These are phyloP conservation scores for Helichrysum umbraculigerum DNA, from an alignment of 129 eudicot genomes.

Conservation along the genomic window DNA sequence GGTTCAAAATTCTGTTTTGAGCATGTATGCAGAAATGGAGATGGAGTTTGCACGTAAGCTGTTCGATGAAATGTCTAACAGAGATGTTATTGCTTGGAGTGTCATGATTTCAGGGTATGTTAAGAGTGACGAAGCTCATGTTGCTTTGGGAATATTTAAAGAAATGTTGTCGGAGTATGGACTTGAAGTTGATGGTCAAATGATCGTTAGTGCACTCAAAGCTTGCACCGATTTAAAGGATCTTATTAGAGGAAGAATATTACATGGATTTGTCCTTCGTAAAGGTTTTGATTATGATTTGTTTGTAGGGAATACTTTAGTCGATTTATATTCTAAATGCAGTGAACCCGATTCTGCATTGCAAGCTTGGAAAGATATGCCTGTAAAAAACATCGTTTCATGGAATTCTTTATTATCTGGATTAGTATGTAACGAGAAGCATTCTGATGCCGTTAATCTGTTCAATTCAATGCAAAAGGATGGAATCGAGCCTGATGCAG, in stretches of 20 bases:
- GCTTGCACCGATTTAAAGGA: constrained; percentile 55
- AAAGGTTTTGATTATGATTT: constrained; percentile 62
- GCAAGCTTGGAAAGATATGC: constrained; percentile 53
- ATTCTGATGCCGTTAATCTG: constrained; percentile 55
- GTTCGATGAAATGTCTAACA: constrained; percentile 76
- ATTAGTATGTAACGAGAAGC: constrained; percentile 50
- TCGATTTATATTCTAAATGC: constrained; percentile 79
- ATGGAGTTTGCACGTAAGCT: constrained; percentile 56
- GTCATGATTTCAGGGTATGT: constrained; percentile 72
- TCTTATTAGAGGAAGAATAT: constrained; percentile 34
- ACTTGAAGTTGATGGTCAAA: constrained; percentile 62
- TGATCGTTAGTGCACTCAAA: constrained; percentile 56
- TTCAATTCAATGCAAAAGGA: constrained; percentile 45
- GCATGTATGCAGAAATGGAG: constrained; percentile 43
- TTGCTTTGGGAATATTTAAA: constrained; percentile 47
- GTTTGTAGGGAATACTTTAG: constrained; percentile 63
- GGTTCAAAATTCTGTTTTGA: constrained; percentile 58
- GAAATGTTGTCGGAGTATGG: constrained; percentile 42
- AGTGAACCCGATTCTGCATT: constrained; percentile 48
- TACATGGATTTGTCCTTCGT: constrained; percentile 50
- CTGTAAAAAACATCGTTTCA: constrained; percentile 54
- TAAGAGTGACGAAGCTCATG: constrained; percentile 35
- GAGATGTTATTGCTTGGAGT: constrained; percentile 86
- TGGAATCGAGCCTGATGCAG: constrained; percentile 57
- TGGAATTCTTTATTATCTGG: constrained; percentile 92